Percentiles rank a stretch among this genome's conserved stretches.
Evolutionary conservation across 768 basidiomycete species (phyloP).

Genomic region (Naematelia encephala): DNA sequence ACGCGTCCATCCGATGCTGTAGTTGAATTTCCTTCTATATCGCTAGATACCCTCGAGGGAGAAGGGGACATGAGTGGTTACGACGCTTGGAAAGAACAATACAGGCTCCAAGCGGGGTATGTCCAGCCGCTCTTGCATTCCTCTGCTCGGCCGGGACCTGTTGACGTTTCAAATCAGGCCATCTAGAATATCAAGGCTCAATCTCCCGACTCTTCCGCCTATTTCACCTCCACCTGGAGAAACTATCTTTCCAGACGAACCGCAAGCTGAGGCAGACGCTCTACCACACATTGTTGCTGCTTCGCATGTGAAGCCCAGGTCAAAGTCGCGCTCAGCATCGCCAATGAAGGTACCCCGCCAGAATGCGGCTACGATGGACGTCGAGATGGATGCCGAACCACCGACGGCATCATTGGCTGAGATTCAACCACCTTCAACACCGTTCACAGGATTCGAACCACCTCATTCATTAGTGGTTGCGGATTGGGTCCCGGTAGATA

Average conservation of each 20-base stretch:
- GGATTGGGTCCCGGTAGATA: slow-evolving; percentile 36
- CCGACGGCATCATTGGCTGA: slow-evolving; percentile 16
- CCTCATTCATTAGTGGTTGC: slow-evolving; percentile 11
- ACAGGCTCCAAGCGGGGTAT: slow-evolving; percentile 39
- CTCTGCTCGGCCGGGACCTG: slow-evolving; percentile 8
- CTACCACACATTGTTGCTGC: not conserved
- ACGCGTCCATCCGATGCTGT: slow-evolving; percentile 5
- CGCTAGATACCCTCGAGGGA: slow-evolving; percentile 9
- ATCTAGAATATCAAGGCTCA: slow-evolving; percentile 18
- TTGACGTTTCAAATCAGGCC: slow-evolving; percentile 7
- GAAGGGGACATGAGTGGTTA: slow-evolving; percentile 20
- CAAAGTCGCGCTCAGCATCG: slow-evolving; percentile 2
- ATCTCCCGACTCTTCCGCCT: slow-evolving; percentile 29
- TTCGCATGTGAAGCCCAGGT: not conserved
- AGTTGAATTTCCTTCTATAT: slow-evolving; percentile 25
- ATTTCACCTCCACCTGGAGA: slow-evolving; percentile 31
- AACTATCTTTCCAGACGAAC: slow-evolving; percentile 38
- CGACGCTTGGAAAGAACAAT: slow-evolving; percentile 32
- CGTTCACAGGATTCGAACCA: slow-evolving; percentile 11
- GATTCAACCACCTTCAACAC: slow-evolving; percentile 16
- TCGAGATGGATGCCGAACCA: not conserved
- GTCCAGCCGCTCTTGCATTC: not conserved
- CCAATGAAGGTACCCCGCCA: not conserved
- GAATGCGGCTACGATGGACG: not conserved
- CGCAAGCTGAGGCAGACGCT: not conserved